These are phyloP conservation scores for Fusarium sp. DNA, from an alignment of 2,329 filamentous ascomycete genomes.

Conservation along the genomic window DNA sequence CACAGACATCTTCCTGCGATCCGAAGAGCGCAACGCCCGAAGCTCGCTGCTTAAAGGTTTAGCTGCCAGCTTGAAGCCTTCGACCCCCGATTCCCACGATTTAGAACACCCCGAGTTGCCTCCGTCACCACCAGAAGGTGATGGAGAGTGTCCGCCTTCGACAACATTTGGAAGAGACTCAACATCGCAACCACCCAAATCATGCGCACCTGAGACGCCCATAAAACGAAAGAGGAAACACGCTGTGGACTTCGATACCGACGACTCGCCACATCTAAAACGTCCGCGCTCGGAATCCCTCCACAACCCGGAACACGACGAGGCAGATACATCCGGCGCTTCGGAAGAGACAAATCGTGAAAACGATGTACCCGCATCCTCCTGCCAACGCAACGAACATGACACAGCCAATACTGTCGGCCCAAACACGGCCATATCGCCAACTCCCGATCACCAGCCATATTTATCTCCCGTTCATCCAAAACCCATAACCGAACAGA, in stretches of 20 bases:
- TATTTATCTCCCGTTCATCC: background rate
- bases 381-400: background rate
- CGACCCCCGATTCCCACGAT: background rate
- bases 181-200: background rate
- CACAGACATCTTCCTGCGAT: background rate
- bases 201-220: background rate
- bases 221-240: background rate
- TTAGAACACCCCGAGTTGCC: background rate
- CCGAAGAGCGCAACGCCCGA: background rate
- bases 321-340: background rate
- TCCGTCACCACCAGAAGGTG: background rate
- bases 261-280: background rate
- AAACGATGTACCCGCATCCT: background rate
- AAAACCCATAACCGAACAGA: background rate
- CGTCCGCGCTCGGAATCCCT: background rate
- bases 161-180: background rate
- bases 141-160: background rate
- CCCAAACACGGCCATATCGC: background rate
- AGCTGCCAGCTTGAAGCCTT: background rate
- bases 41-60: background rate
- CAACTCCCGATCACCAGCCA: background rate
- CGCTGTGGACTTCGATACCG: background rate
- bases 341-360: background rate
- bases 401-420: background rate
- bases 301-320: background rate